Evolutionary conservation across 129 eudicot species (phyloP).

Genomic region (Lactuca sativa): DNA sequence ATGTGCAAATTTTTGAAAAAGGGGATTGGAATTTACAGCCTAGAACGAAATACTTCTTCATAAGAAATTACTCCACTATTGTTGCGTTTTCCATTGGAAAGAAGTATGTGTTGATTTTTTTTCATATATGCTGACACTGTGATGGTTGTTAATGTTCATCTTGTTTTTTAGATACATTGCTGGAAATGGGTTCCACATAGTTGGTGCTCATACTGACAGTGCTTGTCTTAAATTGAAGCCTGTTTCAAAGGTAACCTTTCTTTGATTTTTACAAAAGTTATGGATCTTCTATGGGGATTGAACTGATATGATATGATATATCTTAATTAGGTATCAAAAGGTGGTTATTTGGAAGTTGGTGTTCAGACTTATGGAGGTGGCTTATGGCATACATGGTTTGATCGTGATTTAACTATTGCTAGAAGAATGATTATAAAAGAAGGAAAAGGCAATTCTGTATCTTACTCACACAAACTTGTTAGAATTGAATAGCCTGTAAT

Average conservation of each 20-base stretch:
- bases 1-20: constrained; percentile 74
- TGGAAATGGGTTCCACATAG: no score
- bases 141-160: no score
- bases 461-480: constrained; percentile 77
- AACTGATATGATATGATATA: constrained; percentile 6
- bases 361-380: constrained; percentile 97
- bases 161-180: no score
- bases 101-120: constrained; percentile 49
- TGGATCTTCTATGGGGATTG: no score
- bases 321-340: constrained; percentile 60
- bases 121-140: no score
- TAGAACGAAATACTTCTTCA: constrained; percentile 90
- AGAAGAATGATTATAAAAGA: constrained; percentile 82
- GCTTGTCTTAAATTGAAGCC: no score
- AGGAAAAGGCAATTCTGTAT: constrained; percentile 54
- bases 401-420: constrained; percentile 87
- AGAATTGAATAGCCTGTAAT: constrained; percentile 83
- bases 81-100: constrained; percentile 93
- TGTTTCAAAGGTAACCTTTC: no score
- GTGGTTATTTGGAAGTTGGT: constrained; percentile 87
- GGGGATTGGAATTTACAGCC: constrained; percentile 76
- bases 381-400: constrained; percentile 99
- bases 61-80: constrained; percentile 87
- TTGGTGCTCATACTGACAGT: no score
- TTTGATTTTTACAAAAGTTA: no score